Base-by-base conservation (phyloP, 2,329 filamentous ascomycete genomes). In the Pestalotiopsis sp. region DNA sequence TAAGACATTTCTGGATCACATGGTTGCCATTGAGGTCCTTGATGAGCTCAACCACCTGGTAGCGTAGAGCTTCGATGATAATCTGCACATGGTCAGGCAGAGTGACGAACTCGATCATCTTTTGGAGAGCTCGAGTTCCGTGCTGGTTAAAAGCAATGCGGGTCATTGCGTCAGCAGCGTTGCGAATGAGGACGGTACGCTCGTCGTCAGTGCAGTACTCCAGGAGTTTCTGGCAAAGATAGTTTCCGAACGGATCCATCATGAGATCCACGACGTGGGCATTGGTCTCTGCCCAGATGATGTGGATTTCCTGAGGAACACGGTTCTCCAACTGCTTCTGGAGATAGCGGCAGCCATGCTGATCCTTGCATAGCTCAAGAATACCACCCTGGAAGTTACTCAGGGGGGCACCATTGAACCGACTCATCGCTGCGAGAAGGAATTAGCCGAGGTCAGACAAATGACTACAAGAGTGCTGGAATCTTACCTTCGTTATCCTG, bases 201-300 rank as follows among this genome's bases (percentile, higher is more conserved):
- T 99, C 95, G 65, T 97, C 93, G 77, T 98, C 93, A 78, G 93
- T 97, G 83, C 94, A 95, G 80, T 92, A 97, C 83, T 99, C 96
- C 39, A 99, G 88, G 71, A 99, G 86, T 87, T 98, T 99, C 86
- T 99, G 96, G 86, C 95, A 98, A 73, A 99, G 90, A 81, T 99
- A 99, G 85, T 99, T 99, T 79, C 96, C 96, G 80, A 99, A 99
- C 11, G 96, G 95, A 81, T 99, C 95, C 70, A 94, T 98, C 96
- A 99, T 99, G 72, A 99, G 87, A 84, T 99, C 96, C 71, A 97
- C 91, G 74, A 99, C 95, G 79, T 98, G 94, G 77, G 92, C 88
- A 78, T 95, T 94, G 66, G 95, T 97, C 85, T 99, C 96, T 38
- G 91, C 86, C 86, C 97, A 99, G 79, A 99, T 98, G 85, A 95